Base-by-base conservation (phyloP, 78 protist genomes). In the Dictyostelium citrinum region DNA sequence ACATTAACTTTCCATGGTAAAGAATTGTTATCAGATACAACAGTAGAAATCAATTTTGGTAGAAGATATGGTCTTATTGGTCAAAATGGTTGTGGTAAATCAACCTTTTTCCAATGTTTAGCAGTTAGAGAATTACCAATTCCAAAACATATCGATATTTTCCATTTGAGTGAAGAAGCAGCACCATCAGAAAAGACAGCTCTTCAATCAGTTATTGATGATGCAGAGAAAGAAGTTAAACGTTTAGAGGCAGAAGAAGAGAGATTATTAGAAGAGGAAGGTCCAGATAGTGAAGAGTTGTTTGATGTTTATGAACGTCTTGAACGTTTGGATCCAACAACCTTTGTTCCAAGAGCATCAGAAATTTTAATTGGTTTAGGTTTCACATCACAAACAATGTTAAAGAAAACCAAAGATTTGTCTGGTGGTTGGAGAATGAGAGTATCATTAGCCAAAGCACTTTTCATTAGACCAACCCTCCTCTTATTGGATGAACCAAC, bases 351-450 rank as follows among this genome's bases (percentile, higher is more conserved):
- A 51, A 95, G 96, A 46, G 98, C 98, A 17, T 74, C 91, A 24
- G 91, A 92, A 82, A 96, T 97, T 39, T 74, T 97, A 6, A 43
- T 46, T 61, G 98, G 98, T 74, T 90, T 97, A n/a, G 98, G 98
- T 71, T 97, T 97, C 96, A 81, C 90, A 6, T 22, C 9, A 17
- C 78, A 83, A 16, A 27, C 90, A 60, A 71, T 84, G 96, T n/a
- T 83, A 58, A 90, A 90, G 81, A 74, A 27, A 84, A 95, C 96
- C 0, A 58, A 85, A 64, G 97, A 94, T 61, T 86, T 97, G 39
- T 96, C 98, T 27, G 98, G 99, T 60, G 98, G 98, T 85, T 95
- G 97, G 97, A 78, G 99, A 31, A 98, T 98, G 99, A 91, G 99
- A 37, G 95, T 98, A 45, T 68, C 99, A 31, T 90, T 98, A 9